Evolutionary conservation across 192 early-diverging fungal species (phyloP), one percentile per base, ranked within the genome.

Genomic region (Linderina pennispora): DNA sequence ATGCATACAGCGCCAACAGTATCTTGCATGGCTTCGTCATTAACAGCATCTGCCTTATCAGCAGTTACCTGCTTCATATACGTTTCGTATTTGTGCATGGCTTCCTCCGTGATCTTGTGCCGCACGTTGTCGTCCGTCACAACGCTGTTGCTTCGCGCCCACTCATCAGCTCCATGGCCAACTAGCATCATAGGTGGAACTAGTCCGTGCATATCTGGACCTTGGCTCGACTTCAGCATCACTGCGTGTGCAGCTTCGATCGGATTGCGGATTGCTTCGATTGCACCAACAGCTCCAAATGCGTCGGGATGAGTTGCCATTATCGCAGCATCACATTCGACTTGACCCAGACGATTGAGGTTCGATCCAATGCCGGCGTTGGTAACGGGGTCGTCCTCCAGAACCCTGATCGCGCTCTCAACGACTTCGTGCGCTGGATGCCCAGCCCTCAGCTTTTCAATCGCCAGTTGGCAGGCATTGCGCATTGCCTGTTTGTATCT

Each of bases 1-100:
- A 90, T 59, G 39, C 81, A 85, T 38, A 96, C 80, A 0, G 87
- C 88, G 0, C 92, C 92, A 2, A 96, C 90, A n/a, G 92, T 96
- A 45, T 95, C 92, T 32, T 80, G 66, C 14, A 75, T 14, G 22
- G 53, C 1, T 18, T 47, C 56, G 1, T 40, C 20, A 1, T 51
- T 39, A 18, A 50, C 46, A 1, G 19, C 22, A 6, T 13, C 25
- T 1, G 18, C 41, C 10, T 2, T n/a, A 23, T 13, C 36, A 16
- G 36, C 3, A 9, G 20, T 40, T 45, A 35, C 36, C 6, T 23
- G 36, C 15, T 47, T 44, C 54, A 61, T 49, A 20, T 65, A 55
- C 20, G 35, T 20, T 3, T 52, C n/a, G 26, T 74, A 63, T 26
- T 54, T 42, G 10, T 1, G 8, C 26, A 62, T 7, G 4, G 63